phyloP scores from a whole-genome alignment of 805 yeast species.

The Teunomyces tritomae region DNA sequence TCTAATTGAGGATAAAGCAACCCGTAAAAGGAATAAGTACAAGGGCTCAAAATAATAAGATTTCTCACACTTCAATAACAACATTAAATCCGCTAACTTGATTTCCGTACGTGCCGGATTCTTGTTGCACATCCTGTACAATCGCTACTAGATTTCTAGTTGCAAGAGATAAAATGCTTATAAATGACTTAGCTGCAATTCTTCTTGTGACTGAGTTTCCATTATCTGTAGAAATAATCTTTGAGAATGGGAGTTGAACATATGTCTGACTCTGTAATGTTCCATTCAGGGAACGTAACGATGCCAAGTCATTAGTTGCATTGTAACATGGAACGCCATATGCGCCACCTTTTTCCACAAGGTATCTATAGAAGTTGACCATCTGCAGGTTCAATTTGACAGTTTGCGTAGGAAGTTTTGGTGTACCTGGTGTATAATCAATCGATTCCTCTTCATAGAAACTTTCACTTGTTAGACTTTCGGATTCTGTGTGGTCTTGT shows the following conservation, averaged over 20 bases:
- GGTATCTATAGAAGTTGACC: conserved; percentile 12
- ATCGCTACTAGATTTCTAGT: conserved; percentile 6
- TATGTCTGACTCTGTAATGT: not conserved
- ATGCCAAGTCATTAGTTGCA: not conserved
- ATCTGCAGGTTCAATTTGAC: conserved; percentile 7
- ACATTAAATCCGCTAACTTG: not conserved
- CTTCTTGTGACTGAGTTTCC: conserved; percentile 15
- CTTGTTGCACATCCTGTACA: not conserved
- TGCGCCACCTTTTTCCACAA: conserved; percentile 5
- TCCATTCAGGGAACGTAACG: not conserved
- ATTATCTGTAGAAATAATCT: not conserved
- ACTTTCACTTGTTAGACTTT: not conserved
- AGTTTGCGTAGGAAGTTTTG: conserved; percentile 4
- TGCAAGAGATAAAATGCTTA: conserved; percentile 25
- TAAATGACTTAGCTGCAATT: conserved; percentile 28
- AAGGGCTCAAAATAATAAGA: not conserved
- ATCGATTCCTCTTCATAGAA: conserved; percentile 1
- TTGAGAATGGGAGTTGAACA: not conserved
- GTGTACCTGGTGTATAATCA: conserved; percentile 9
- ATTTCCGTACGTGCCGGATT: not conserved
- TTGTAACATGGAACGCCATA: not conserved
- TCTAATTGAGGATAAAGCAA: not conserved
- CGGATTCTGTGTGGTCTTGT: conserved; percentile 4
- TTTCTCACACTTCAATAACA: not conserved
- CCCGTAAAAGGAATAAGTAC: not conserved